phyloP scores from a whole-genome alignment of 148 eudicot genomes.

The Camellia sinensis region DNA sequence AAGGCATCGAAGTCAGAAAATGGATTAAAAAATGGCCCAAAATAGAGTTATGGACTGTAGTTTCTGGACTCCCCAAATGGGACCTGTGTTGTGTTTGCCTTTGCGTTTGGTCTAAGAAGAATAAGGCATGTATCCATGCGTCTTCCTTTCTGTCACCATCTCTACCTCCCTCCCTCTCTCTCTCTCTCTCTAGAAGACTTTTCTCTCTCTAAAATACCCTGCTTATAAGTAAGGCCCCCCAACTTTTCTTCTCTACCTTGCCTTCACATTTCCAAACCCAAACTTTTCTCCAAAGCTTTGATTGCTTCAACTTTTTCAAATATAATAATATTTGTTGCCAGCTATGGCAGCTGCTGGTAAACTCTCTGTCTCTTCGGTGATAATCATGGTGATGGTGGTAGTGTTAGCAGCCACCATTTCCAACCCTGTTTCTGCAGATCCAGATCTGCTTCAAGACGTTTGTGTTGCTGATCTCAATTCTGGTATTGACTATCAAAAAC shows the following conservation, averaged over 20 bases:
- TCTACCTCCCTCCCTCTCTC: not conserved
- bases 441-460: slow-evolving; percentile 48
- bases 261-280: not conserved
- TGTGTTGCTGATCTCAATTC: slow-evolving; percentile 49
- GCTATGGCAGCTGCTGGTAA: slow-evolving; percentile 13
- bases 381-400: slow-evolving; percentile 9
- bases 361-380: not conserved
- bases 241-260: not conserved
- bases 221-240: slow-evolving; percentile 11
- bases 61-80: no score
- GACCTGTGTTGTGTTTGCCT: not conserved
- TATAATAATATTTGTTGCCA: not conserved
- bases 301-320: not conserved
- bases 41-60: not conserved
- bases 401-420: slow-evolving; percentile 2
- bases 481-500: slow-evolving; percentile 20
- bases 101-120: not conserved
- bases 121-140: no score
- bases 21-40: not conserved
- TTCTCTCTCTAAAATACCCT: not conserved
- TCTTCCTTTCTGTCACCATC: no score
- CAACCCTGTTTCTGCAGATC: slow-evolving; percentile 36
- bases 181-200: not conserved
- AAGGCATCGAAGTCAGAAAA: not conserved
- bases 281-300: not conserved